Evolutionary conservation across 2,329 filamentous ascomycete species (phyloP).

Genomic region (Botrytis cinerea): DNA sequence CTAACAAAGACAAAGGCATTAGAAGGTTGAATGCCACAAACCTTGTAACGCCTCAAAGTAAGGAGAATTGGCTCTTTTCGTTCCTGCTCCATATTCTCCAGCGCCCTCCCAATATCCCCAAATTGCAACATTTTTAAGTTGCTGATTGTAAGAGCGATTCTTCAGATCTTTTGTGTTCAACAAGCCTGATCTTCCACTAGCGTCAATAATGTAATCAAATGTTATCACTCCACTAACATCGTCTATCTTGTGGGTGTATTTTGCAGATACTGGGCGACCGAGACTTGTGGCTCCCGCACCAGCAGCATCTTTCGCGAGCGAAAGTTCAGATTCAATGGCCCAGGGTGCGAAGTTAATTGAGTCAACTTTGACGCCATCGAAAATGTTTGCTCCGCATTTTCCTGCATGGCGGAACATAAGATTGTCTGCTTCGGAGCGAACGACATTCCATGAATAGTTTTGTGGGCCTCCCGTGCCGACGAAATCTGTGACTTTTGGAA

Average conservation of each 20-base stretch:
- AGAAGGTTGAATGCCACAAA: too few species aligned
- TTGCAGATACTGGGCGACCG: not conserved
- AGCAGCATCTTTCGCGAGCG: not conserved
- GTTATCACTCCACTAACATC: not conserved
- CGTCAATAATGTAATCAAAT: slow-evolving; percentile 21
- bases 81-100: slow-evolving; percentile 15
- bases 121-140: slow-evolving; percentile 11
- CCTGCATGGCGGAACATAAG: slow-evolving; percentile 20
- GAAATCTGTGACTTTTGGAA: slow-evolving; percentile 15
- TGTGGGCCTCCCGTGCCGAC: slow-evolving; percentile 1
- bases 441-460: slow-evolving; percentile 18
- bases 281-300: not conserved
- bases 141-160: slow-evolving; percentile 8
- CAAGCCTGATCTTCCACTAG: slow-evolving; percentile 5
- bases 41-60: slow-evolving; percentile 16
- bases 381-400: slow-evolving; percentile 12
- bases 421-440: slow-evolving; percentile 34
- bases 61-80: slow-evolving; percentile 3
- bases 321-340: not conserved
- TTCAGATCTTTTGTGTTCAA: slow-evolving; percentile 21
- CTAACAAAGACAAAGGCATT: too few species aligned
- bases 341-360: slow-evolving; percentile 10
- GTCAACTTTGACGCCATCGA: slow-evolving; percentile 13
- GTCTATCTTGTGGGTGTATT: not conserved
- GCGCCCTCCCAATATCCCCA: slow-evolving; percentile 18